Percentiles rank a stretch among this genome's conserved stretches.
Conservation (phyloP, 176 grass and related monocot species). For the Hsuehochloa calcarea region DNA sequence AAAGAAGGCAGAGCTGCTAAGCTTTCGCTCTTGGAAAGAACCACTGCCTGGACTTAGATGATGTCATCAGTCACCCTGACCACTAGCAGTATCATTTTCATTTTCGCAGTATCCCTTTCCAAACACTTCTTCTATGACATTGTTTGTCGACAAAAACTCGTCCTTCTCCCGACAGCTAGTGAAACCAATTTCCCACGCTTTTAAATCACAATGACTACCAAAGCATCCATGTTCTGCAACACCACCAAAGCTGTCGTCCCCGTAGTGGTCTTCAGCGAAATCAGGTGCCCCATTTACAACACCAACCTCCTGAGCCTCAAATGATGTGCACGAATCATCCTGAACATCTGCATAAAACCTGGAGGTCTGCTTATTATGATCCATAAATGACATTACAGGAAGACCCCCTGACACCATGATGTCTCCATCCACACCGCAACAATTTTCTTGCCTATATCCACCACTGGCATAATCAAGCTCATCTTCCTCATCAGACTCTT, state of each 20-base stretch:
- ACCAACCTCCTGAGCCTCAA: constrained; percentile 49
- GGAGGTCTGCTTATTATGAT: constrained; percentile 18
- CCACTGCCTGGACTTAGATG: constrained; percentile 12
- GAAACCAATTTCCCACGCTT: constrained; percentile 62
- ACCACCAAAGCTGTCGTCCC: constrained; percentile 16
- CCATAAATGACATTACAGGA: constrained; percentile 22
- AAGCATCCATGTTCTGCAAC: constrained; percentile 47
- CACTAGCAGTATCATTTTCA: constrained; percentile 21
- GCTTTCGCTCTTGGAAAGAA: constrained; percentile 12
- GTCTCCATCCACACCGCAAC: not conserved
- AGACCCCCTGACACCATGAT: not conserved
- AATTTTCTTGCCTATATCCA: not conserved
- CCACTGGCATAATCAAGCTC: constrained; percentile 17
- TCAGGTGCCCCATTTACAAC: constrained; percentile 14
- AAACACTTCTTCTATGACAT: constrained; percentile 86
- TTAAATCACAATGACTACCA: constrained; percentile 48
- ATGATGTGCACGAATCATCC: constrained; percentile 80
- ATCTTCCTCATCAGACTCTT: constrained; percentile 50
- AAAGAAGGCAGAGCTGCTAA: not conserved
- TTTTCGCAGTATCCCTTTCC: constrained; percentile 55
- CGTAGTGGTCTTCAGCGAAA: constrained; percentile 27
- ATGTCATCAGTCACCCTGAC: constrained; percentile 25
- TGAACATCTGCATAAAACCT: constrained; percentile 48
- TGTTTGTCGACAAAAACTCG: constrained; percentile 64
- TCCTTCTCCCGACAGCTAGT: constrained; percentile 40